A percentile compares a stretch with the other conserved stretches of the same genome.
These are phyloP conservation scores for Saururus chinensis DNA, from an alignment of 164 flowering plant species.

Conservation along the genomic window DNA sequence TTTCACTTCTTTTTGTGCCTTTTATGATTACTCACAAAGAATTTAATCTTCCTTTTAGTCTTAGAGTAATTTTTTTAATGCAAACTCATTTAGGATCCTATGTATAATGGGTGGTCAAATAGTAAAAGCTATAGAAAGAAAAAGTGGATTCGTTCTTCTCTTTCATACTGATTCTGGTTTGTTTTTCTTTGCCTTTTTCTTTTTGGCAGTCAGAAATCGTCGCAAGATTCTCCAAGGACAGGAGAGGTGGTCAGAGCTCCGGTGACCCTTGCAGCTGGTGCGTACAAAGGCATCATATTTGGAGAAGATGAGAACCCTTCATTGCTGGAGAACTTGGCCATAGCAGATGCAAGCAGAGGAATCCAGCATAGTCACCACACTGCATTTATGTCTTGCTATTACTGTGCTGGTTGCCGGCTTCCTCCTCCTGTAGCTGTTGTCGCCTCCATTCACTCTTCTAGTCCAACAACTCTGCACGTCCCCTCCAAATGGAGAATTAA, in stretches of 20 bases:
- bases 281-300: background rate
- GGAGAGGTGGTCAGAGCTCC: slow-evolving; percentile 6
- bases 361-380: slow-evolving; percentile 4
- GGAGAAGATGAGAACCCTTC: slow-evolving; percentile 9
- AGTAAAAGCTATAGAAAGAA: background rate
- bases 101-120: background rate
- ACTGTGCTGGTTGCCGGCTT: slow-evolving; percentile 1
- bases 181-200: background rate
- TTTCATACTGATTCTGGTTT: background rate
- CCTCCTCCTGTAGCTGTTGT: slow-evolving; percentile 10
- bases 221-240: slow-evolving; percentile 21
- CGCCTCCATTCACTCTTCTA: background rate
- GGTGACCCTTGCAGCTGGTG: background rate
- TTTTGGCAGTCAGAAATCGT: slow-evolving; percentile 34
- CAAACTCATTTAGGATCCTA: background rate
- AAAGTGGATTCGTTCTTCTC: background rate
- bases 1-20: background rate
- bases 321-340: slow-evolving; percentile 28
- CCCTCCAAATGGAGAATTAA: background rate
- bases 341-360: slow-evolving; percentile 20
- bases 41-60: background rate
- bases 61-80: background rate
- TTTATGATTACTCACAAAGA: too few species aligned
- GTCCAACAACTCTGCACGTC: background rate
- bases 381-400: slow-evolving; percentile 15